A percentile compares a stretch with the other conserved stretches of the same genome.
These are phyloP conservation scores for Phaeophleospora eucalypticola DNA, from an alignment of 2,329 filamentous ascomycete species.

Conservation along the genomic window DNA sequence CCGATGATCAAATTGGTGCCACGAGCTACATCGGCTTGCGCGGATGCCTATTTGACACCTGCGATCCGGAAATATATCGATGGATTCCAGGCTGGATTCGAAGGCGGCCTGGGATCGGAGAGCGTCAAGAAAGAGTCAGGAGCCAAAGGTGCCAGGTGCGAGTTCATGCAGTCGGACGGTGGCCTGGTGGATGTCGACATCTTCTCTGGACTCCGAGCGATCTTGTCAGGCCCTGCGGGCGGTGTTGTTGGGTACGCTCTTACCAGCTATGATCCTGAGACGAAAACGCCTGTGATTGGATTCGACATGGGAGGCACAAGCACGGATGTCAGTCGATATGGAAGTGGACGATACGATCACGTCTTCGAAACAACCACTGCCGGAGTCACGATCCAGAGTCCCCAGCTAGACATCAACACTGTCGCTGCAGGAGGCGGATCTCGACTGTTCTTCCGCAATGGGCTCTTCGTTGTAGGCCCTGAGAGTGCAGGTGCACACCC, in stretches of 20 bases:
- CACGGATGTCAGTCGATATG: constrained; percentile 83
- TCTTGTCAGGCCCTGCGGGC: constrained; percentile 85
- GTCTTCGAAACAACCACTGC: constrained; percentile 93
- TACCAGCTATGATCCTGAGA: constrained; percentile 80
- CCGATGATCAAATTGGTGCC: constrained; percentile 83
- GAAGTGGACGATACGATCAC: constrained; percentile 78
- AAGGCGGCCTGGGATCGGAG: constrained; percentile 71
- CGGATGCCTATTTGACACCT: constrained; percentile 75
- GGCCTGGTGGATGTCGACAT: constrained; percentile 66
- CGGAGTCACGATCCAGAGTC: constrained; percentile 88
- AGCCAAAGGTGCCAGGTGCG: constrained; percentile 70
- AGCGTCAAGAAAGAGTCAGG: constrained; percentile 66
- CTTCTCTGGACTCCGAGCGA: constrained; percentile 80
- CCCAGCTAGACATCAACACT: constrained; percentile 91
- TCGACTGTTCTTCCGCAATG: constrained; percentile 80
- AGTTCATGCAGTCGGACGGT: constrained; percentile 92
- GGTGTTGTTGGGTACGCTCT: constrained; percentile 90
- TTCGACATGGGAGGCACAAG: constrained; percentile 96
- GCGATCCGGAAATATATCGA: constrained; percentile 73
- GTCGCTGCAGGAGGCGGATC: constrained; percentile 88
- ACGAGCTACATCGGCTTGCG: constrained; percentile 70
- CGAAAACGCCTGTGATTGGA: constrained; percentile 80
- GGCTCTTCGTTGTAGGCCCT: constrained; percentile 84
- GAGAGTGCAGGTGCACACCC: constrained; percentile 87
- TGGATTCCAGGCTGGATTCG: constrained; percentile 76